Base-by-base conservation (phyloP, 345 rosid species). In the Aquilaria malaccensis region DNA sequence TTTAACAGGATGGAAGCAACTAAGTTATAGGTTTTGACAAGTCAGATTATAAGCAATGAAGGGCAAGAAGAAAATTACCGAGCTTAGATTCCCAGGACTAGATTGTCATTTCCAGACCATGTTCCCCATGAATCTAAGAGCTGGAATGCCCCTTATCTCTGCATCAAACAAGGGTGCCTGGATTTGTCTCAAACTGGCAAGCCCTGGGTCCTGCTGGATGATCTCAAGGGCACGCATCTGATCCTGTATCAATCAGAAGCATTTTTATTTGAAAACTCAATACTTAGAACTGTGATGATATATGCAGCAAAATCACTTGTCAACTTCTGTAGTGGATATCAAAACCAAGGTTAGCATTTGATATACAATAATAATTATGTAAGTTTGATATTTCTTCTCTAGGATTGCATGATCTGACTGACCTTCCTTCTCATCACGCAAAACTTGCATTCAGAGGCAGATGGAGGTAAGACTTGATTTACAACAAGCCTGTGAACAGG, bases 81-180 rank as follows among this genome's bases (percentile, higher is more conserved):
- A 22, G 22, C 22, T 22, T 22, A 22, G 22, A 22, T 22, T 22
- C 22, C 22, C 22, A 22, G 22, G 22, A 22, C 22, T 22, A 22
- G 22, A 22, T 22, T 22, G 43, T 76, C 72, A 85, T 78, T 60
- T 86, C 88, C 90, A 89, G 64, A 86, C 62, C 56, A 60, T 71
- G 69, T 86, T 79, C 9, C 89, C 91, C 89, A 85, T 83, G 73
- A 80, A 87, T 72, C 83, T 85, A 29, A 85, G 88, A 56, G 89
- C 92, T 11, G 91, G 86, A 67, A 89, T 80, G 11, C 95, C 95
- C 73, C 89, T 76, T 79, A 89, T 83, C 74, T 89, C 95, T 51
- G 77, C 83, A 67, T 89, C 92, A 62, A 80, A 66, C 67, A 87
- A 70, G 7, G 84, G 86, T 45, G 85, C 75, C 52, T 85, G 71